phyloP scores from a whole-genome alignment of 2,329 filamentous ascomycete species.

The Domatiomyces catenatus region DNA sequence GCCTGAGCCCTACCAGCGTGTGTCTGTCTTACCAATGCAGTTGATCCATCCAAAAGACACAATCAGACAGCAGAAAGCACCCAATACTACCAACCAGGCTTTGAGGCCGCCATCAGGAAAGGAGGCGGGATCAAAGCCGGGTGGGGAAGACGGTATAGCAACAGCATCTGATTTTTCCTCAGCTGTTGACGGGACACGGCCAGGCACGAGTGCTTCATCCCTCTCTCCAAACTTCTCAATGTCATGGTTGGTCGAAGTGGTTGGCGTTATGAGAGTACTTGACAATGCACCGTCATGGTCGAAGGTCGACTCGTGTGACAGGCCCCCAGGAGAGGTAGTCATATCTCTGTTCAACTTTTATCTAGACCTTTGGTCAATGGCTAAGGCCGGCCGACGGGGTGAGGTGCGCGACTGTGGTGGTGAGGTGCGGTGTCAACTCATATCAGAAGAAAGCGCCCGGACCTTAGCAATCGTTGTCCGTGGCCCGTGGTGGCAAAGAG shows the following conservation, averaged over 20 bases:
- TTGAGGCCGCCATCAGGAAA: constrained; percentile 28
- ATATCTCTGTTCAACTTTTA: not conserved
- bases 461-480: not conserved
- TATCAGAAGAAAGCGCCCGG: not conserved
- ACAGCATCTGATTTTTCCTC: not conserved
- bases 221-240: not conserved
- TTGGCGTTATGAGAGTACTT: not conserved
- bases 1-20: not conserved
- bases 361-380: not conserved
- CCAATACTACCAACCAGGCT: constrained; percentile 31
- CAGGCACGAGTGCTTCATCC: not conserved
- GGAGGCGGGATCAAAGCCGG: constrained; percentile 11
- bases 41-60: constrained; percentile 26
- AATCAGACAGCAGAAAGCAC: constrained; percentile 27
- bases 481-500: not conserved
- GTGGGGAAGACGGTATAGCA: not conserved
- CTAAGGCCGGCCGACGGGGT: not conserved
- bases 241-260: not conserved
- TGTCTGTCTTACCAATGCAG: constrained; percentile 9
- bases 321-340: not conserved
- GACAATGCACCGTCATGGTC: not conserved
- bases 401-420: not conserved
- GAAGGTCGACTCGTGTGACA: not conserved
- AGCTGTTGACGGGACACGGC: not conserved
- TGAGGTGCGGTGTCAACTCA: not conserved